Percentiles rank a stretch among this genome's conserved stretches.
Conservation (phyloP, 345 rosid genomes). For the Citrus unshiu region DNA sequence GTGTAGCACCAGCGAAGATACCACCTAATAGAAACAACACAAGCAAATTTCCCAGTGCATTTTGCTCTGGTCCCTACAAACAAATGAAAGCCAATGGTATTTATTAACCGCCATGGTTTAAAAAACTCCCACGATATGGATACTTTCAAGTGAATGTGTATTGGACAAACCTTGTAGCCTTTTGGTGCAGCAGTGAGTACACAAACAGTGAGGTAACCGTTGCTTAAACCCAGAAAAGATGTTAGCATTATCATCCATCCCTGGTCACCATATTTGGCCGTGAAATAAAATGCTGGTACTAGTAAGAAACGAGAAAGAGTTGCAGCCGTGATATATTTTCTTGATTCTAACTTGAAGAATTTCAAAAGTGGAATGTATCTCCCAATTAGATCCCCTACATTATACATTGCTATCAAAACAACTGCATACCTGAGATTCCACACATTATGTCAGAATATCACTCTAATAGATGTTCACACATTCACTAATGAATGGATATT, state of each 20-base stretch:
- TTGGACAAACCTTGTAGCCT: constrained; percentile 69
- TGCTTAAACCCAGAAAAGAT: constrained; percentile 63
- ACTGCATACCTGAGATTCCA: constrained; percentile 60
- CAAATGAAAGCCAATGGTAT: not conserved
- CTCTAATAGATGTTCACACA: not conserved
- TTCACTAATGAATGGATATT: not conserved
- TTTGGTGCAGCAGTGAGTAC: constrained; percentile 75
- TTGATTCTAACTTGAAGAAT: constrained; percentile 42
- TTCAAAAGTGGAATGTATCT: constrained; percentile 58
- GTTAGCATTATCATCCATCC: constrained; percentile 90
- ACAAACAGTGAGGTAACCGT: constrained; percentile 74
- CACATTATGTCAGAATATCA: not conserved
- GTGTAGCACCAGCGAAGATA: constrained; percentile 48
- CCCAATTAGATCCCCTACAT: constrained; percentile 58
- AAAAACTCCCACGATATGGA: not conserved
- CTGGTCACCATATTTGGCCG: constrained; percentile 68
- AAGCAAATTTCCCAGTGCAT: constrained; percentile 64
- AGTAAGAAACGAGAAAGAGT: constrained; percentile 49
- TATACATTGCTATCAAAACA: constrained; percentile 69
- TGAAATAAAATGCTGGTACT: constrained; percentile 74
- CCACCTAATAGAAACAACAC: constrained; percentile 53
- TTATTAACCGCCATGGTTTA: not conserved
- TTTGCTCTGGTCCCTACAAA: constrained; percentile 64
- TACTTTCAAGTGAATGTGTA: not conserved
- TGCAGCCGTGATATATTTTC: constrained; percentile 47